Conservation (phyloP, 148 eudicot genomes). For the Polygonum aviculare region DNA sequence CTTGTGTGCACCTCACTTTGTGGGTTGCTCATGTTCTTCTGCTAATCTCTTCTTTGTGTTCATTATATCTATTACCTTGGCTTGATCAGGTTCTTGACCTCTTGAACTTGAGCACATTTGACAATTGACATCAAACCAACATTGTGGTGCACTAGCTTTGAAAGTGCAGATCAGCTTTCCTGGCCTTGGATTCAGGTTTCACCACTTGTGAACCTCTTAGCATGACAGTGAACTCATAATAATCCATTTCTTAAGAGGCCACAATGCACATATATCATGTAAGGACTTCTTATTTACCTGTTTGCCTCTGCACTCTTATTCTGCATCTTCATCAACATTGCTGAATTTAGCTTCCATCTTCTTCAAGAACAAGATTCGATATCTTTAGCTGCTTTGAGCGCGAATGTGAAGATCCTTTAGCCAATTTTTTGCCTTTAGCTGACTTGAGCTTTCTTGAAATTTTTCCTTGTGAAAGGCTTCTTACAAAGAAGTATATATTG, state of each 20-base stretch:
- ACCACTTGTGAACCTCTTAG: not conserved
- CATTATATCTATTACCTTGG: too few species aligned
- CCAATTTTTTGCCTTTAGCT: not conserved
- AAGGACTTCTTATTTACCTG: not conserved
- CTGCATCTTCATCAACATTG: not conserved
- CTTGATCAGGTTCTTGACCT: too few species aligned
- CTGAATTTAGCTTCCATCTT: not conserved
- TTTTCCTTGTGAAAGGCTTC: not conserved
- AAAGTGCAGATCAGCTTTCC: too few species aligned
- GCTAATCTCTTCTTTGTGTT: too few species aligned
- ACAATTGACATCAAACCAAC: too few species aligned
- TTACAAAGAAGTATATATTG: not conserved
- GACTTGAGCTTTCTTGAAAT: not conserved
- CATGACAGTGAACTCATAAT: not conserved
- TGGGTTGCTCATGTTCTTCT: not conserved
- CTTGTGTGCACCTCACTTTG: constrained; percentile 1
- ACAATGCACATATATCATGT: not conserved
- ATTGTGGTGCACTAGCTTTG: too few species aligned
- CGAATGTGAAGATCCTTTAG: too few species aligned
- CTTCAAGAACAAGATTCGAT: not conserved
- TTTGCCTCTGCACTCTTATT: not conserved
- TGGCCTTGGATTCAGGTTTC: too few species aligned
- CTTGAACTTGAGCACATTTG: too few species aligned
- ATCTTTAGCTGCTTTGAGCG: too few species aligned
- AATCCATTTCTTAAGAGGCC: not conserved